Base-by-base conservation (phyloP, 192 early-diverging fungal species). In the Piromyces sp. region DNA sequence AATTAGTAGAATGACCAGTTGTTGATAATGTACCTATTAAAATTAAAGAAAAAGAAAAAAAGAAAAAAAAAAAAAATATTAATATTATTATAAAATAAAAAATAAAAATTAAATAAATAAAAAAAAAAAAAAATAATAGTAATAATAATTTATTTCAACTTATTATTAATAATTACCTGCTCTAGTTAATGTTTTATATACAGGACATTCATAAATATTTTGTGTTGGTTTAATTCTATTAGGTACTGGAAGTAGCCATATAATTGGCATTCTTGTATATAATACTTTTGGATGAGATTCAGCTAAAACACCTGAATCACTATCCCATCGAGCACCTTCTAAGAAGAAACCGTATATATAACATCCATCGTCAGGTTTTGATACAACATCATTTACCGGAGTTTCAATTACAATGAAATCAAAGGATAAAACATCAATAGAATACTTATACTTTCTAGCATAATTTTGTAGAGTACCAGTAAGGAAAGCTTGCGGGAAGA, bases 401-500 rank as follows among this genome's bases (percentile, higher is more conserved):
- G 51, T 68, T 68, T 85, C 81, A 33, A 81, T 85, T 51, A 90
- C 90, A 82, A 88, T 91, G 82, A 91, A 91, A 78, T 91, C 90
- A 83, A 91, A 90, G 30, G 81, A 80, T n/a, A 91, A 85, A 31
- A 86, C 80, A 82, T 91, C 90, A 81, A 91, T 91, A 26, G 88
- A 87, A 17, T 90, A 86, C 14, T 87, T 86, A 81, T 90, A 91
- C 79, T 91, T 91, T 37, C 90, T 30, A 3, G 90, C 90, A 86
- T 86, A 91, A 81, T 91, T 91, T 84, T 91, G 90, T 9, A 91
- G 82, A 13, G 90, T 91, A 29, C 89, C 90, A 1, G 90, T 91
- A 30, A 91, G 68, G 85, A 91, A 91, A 13, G 90, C 89, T 82
- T 91, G 90, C 13, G 90, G 90, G 85, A 91, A 91, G 82, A 91